Conservation (phyloP, 1,139 yeast genomes). For the Yamadazyma siamensis region DNA sequence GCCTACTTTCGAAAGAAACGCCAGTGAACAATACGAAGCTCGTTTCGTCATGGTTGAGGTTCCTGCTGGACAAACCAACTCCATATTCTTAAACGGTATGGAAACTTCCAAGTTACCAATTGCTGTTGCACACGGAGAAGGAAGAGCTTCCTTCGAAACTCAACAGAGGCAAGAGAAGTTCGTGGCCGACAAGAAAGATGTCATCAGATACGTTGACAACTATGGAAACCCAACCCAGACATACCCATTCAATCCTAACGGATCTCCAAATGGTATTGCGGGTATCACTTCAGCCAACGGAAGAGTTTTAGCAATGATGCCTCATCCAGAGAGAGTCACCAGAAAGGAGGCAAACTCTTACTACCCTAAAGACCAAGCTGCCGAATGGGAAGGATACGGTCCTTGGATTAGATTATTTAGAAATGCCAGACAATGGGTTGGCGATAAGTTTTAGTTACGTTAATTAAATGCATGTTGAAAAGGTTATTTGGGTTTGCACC, state of each 20-base stretch:
- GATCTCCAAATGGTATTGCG: conserved; percentile 89
- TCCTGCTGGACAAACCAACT: conserved; percentile 46
- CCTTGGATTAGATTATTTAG: conserved; percentile 96
- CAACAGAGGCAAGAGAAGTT: conserved; percentile 41
- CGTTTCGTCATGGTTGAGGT: conserved; percentile 90
- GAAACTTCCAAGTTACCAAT: conserved; percentile 89
- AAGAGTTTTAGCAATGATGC: conserved; percentile 98
- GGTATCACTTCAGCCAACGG: conserved; percentile 91
- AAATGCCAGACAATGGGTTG: conserved; percentile 95
- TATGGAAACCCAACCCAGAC: conserved; percentile 78
- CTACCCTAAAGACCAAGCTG: conserved; percentile 72
- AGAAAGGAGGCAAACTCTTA: conserved; percentile 88
- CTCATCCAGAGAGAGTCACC: conserved; percentile 96
- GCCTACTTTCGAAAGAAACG: conserved; percentile 94
- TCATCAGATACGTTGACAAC: conserved; percentile 83
- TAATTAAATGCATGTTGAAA: background rate
- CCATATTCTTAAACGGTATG: conserved; percentile 86
- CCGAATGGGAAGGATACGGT: conserved; percentile 68
- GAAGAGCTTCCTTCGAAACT: conserved; percentile 71
- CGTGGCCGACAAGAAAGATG: conserved; percentile 46
- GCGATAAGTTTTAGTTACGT: conserved; percentile 30
- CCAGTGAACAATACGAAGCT: conserved; percentile 94
- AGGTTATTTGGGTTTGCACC: conserved; percentile 1
- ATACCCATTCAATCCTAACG: conserved; percentile 96
- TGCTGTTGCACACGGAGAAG: conserved; percentile 99